Percentiles rank a stretch among this genome's conserved stretches.
Evolutionary conservation across 345 rosid genomes (phyloP).

Genomic region (Linum trigynum): DNA sequence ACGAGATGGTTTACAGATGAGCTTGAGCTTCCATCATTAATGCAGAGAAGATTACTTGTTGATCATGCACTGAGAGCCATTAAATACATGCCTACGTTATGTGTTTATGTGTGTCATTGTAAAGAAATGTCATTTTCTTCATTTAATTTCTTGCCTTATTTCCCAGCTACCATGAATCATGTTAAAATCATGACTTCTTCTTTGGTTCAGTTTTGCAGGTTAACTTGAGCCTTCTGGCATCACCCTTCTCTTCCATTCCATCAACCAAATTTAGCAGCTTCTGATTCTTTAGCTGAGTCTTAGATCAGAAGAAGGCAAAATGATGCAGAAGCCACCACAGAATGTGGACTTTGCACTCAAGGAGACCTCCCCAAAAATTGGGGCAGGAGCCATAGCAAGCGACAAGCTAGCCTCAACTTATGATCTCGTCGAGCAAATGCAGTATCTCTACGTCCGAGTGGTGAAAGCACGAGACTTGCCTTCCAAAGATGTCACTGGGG

Average conservation of each 20-base stretch:
- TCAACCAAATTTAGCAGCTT: too few relatives aligned
- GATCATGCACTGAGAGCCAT: background rate
- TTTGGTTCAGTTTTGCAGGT: background rate
- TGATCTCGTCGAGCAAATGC: constrained; percentile 31
- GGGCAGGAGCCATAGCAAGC: constrained; percentile 17
- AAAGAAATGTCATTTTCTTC: background rate
- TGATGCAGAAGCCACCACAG: constrained; percentile 24
- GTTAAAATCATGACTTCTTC: background rate
- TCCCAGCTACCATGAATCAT: background rate
- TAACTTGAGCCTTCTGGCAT: background rate
- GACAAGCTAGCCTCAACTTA: constrained; percentile 28
- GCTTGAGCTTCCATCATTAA: background rate
- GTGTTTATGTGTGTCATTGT: background rate
- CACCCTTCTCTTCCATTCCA: too few relatives aligned
- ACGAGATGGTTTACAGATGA: too few relatives aligned
- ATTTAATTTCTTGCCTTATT: background rate
- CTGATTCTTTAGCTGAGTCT: too few relatives aligned
- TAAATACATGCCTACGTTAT: background rate
- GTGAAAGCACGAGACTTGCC: constrained; percentile 26
- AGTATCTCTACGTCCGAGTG: constrained; percentile 25
- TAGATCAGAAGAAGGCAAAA: too few relatives aligned
- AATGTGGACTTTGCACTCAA: constrained; percentile 23
- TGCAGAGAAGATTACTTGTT: background rate
- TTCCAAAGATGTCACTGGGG: constrained; percentile 20
- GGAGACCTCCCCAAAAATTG: constrained; percentile 30